phyloP scores from a whole-genome alignment of 1,284 basidiomycete species.

The Malassezia restricta region DNA sequence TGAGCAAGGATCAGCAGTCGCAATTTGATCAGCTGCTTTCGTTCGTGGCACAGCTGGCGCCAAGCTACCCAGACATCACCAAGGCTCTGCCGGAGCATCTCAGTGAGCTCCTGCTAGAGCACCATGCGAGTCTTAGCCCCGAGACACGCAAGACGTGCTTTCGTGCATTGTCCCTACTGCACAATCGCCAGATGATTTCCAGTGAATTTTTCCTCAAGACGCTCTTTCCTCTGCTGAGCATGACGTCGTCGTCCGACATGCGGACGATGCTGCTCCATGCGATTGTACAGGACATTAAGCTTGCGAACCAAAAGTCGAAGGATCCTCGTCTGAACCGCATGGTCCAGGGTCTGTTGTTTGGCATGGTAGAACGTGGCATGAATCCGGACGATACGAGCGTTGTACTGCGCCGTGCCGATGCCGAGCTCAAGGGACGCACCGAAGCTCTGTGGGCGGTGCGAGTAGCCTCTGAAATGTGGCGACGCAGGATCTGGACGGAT shows the following conservation, averaged over 20 bases:
- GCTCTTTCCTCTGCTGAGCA: constrained; percentile 79
- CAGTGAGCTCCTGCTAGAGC: constrained; percentile 35
- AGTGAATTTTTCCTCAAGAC: constrained; percentile 88
- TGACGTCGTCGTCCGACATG: constrained; percentile 67
- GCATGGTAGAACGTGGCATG: constrained; percentile 86
- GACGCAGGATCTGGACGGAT: constrained; percentile 85
- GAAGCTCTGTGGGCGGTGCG: constrained; percentile 98
- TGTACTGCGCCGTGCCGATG: constrained; percentile 46
- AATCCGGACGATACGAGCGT: neutral
- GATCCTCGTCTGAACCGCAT: constrained; percentile 94
- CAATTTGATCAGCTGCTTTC: constrained; percentile 34
- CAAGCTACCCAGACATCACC: constrained; percentile 31
- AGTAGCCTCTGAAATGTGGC: constrained; percentile 86
- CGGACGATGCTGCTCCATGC: constrained; percentile 80
- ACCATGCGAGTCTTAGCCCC: constrained; percentile 33
- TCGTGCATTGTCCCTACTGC: constrained; percentile 56
- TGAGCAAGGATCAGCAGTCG: constrained; percentile 31
- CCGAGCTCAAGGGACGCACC: constrained; percentile 47
- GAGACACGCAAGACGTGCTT: constrained; percentile 34
- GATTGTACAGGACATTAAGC: constrained; percentile 87
- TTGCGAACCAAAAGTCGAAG: constrained; percentile 74
- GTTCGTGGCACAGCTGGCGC: constrained; percentile 55
- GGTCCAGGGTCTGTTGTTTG: constrained; percentile 89
- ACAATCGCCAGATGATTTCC: constrained; percentile 81
- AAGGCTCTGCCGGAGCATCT: constrained; percentile 26